Evolutionary conservation across 352 stramenopile species (phyloP).

Genomic region (Detonula confervacea): DNA sequence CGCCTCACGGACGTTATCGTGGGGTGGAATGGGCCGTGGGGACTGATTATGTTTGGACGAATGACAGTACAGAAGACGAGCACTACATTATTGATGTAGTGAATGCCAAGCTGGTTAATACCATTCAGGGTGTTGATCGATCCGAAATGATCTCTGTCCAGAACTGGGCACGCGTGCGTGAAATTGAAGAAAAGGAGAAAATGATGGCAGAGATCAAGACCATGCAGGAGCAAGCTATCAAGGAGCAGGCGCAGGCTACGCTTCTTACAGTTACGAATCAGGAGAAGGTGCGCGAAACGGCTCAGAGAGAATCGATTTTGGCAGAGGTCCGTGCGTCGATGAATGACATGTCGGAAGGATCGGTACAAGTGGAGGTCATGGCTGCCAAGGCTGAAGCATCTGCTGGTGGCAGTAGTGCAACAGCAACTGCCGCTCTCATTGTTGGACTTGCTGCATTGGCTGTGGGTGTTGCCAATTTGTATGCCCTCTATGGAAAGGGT

Average conservation of each 20-base stretch:
- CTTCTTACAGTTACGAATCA: no score
- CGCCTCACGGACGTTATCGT: slow-evolving; percentile 15
- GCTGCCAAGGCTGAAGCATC: slow-evolving; percentile 4
- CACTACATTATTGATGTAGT: slow-evolving; percentile 43
- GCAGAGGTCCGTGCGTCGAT: no score
- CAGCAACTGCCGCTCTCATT: slow-evolving; percentile 1
- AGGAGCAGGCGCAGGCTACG: no score
- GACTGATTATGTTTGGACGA: slow-evolving; percentile 52
- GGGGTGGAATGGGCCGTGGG: slow-evolving; percentile 48
- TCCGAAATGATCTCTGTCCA: slow-evolving; percentile 7
- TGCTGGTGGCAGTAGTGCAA: background rate
- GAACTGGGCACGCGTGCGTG: slow-evolving; percentile 16
- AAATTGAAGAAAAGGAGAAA: background rate
- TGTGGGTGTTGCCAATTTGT: slow-evolving; percentile 5
- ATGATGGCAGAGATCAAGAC: slow-evolving; percentile 17
- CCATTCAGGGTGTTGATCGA: slow-evolving; percentile 15
- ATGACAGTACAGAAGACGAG: slow-evolving; percentile 27
- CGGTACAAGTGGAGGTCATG: no score
- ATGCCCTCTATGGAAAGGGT: no score
- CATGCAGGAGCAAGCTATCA: slow-evolving; percentile 5
- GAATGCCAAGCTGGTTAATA: slow-evolving; percentile 23
- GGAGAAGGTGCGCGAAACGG: no score
- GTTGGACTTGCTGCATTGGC: slow-evolving; percentile 2
- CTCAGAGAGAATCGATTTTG: no score
- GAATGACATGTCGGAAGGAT: no score